These are phyloP conservation scores for Mycosarcoma maydis DNA, from an alignment of 1,284 basidiomycete species.

Conservation along the genomic window DNA sequence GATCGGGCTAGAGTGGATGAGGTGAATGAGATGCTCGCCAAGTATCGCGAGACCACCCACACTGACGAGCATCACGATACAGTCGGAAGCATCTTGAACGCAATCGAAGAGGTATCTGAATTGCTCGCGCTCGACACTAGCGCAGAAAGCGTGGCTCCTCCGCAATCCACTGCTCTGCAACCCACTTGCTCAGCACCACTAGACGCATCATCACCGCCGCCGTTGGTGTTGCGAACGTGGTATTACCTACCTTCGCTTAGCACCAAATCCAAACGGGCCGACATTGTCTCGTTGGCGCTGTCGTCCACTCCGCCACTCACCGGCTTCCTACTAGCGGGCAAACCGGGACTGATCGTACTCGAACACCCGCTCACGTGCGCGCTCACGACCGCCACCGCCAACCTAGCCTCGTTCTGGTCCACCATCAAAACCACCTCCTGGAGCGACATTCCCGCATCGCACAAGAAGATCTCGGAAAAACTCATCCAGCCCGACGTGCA, in stretches of 20 bases:
- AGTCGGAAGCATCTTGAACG: slow-evolving; percentile 2
- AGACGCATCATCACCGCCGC: background rate
- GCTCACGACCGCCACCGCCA: slow-evolving; percentile 2
- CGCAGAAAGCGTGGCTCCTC: no score
- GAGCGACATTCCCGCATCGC: slow-evolving; percentile 48
- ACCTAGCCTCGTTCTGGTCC: slow-evolving; percentile 45
- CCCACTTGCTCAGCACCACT: background rate
- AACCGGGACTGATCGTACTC: slow-evolving; percentile 55
- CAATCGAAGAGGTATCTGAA: slow-evolving; percentile 27
- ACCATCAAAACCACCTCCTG: slow-evolving; percentile 43
- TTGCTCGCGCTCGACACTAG: slow-evolving; percentile 4
- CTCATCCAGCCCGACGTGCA: slow-evolving; percentile 6
- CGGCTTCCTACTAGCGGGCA: slow-evolving; percentile 57
- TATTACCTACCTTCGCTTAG: slow-evolving; percentile 53
- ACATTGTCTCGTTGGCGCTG: slow-evolving; percentile 43
- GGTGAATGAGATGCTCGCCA: slow-evolving; percentile 10
- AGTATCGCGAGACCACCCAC: background rate
- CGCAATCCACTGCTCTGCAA: background rate
- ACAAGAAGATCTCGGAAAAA: slow-evolving; percentile 57
- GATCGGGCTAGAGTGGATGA: slow-evolving; percentile 14
- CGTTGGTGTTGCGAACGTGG: slow-evolving; percentile 44
- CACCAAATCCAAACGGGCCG: slow-evolving; percentile 40
- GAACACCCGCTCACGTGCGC: slow-evolving; percentile 44
- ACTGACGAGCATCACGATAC: slow-evolving; percentile 20
- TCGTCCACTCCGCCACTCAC: slow-evolving; percentile 28